Base-by-base conservation (phyloP, 495 filamentous ascomycete species). In the Trichoderma orchidacearum region DNA sequence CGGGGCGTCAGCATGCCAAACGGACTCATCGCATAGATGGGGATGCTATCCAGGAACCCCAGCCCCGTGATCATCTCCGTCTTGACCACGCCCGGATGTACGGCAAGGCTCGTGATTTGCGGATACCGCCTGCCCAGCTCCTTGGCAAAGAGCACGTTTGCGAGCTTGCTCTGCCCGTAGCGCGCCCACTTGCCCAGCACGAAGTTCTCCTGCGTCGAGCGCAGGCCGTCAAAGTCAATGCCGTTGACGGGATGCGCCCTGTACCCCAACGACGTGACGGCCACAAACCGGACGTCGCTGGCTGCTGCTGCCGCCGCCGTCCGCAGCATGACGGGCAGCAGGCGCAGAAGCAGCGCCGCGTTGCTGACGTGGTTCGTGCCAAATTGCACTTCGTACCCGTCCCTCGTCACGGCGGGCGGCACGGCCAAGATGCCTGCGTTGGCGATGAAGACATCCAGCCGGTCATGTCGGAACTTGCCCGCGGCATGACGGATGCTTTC, bases 301-400 rank as follows among this genome's bases (percentile, higher is more conserved):
- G 64, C 55, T 12, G 23, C 28, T 18, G 62, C 59, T 48, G 62
- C 29, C 54, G 69, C 6, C 69, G 82, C 59, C 61, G 66, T 70
- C 34, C 59, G 58, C 11, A 75, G 66, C 51, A 88, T 62, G 0
- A 70, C 75, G 1, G 82, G 77, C n/a, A 84, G 70, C 1, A 89
- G 70, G 5, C 85, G 68, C 56, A 77, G 74, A 1, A 78, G 79
- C 17, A 89, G 71, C 17, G 86, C 71, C 31, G 78, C 78, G 59
- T 85, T 83, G 3, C 81, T 81, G 51, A 87, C 59, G 62, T 86
- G 76, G 61, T 87, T 88, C 1, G 76, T 84, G 29, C 80, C 82
- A 59, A 85, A 80, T 58, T 85, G 79, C 30, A 81, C 71, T 60
- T 88, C 82, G 60, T 80, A 82, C 7, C 83, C 80, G 15, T 86